phyloP scores from a whole-genome alignment of 2,329 filamentous ascomycete genomes.

The Lithohypha guttulata region DNA sequence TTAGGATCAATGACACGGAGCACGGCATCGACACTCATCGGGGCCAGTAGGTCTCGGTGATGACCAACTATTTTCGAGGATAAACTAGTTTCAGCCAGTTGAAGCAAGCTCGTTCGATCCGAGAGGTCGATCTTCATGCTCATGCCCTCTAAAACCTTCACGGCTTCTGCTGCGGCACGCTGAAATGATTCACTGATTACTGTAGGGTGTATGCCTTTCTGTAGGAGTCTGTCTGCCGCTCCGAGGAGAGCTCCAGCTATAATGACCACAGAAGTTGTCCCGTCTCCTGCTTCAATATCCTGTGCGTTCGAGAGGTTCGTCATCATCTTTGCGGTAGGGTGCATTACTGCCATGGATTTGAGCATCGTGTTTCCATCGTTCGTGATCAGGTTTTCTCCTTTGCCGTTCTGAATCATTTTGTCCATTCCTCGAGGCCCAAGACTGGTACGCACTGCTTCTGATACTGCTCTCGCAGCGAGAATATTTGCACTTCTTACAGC shows the following conservation, averaged over 20 bases:
- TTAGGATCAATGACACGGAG: conserved; percentile 92
- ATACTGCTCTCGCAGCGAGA: conserved; percentile 91
- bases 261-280: conserved; percentile 95
- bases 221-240: conserved; percentile 80
- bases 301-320: conserved; percentile 95
- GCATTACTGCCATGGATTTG: conserved; percentile 97
- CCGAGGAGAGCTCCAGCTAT: conserved; percentile 92
- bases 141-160: conserved; percentile 87
- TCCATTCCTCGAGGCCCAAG: conserved; percentile 96
- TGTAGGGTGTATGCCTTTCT: conserved; percentile 92
- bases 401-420: conserved; percentile 97
- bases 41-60: conserved; percentile 87
- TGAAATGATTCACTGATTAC: conserved; percentile 98
- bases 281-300: conserved; percentile 96
- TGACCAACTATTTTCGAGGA: conserved; percentile 98
- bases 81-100: conserved; percentile 92
- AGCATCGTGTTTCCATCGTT: conserved; percentile 99
- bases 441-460: conserved; percentile 95
- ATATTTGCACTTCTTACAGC: conserved; percentile 95
- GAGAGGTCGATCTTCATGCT: conserved; percentile 82
- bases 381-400: conserved; percentile 96
- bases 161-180: conserved; percentile 77
- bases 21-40: conserved; percentile 95
- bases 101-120: conserved; percentile 81
- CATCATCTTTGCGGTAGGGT: conserved; percentile 98